Percentiles rank a stretch among this genome's conserved stretches.
Conservation (phyloP, 371 early-diverging fungal species). For the Cokeromyces recurvatus region DNA sequence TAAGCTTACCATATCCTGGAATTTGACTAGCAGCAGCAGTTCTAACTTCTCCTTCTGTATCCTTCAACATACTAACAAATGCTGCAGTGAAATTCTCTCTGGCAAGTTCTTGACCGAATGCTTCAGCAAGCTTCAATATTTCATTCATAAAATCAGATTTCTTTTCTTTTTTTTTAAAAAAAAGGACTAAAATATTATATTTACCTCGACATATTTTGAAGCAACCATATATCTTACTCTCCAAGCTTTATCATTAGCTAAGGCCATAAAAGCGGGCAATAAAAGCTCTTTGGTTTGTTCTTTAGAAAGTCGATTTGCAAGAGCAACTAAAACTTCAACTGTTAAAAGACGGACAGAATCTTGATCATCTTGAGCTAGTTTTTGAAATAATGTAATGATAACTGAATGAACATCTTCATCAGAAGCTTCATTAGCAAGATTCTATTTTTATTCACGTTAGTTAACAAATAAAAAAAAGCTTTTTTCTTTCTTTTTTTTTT, state of each 20-base stretch:
- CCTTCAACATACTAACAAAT: slow-evolving; percentile 82
- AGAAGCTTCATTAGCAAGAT: slow-evolving; percentile 62
- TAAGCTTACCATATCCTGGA: slow-evolving; percentile 82
- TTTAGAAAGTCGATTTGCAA: slow-evolving; percentile 73
- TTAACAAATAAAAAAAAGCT: too few relatives aligned
- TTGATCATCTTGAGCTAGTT: slow-evolving; percentile 83
- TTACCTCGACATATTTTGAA: slow-evolving; percentile 89
- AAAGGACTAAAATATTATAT: background rate
- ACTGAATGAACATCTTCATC: slow-evolving; percentile 72
- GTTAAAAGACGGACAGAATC: slow-evolving; percentile 96
- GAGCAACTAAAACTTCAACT: slow-evolving; percentile 88
- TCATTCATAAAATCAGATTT: too few relatives aligned
- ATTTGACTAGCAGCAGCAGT: slow-evolving; percentile 87
- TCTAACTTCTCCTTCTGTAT: slow-evolving; percentile 96
- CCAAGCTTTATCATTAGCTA: slow-evolving; percentile 95
- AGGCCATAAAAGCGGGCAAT: slow-evolving; percentile 64
- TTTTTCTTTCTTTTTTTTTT: too few relatives aligned
- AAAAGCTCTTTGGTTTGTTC: slow-evolving; percentile 76
- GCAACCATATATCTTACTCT: slow-evolving; percentile 98
- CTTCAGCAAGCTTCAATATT: slow-evolving; percentile 72
- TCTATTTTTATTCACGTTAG: too few relatives aligned
- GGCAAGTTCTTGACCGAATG: slow-evolving; percentile 74
- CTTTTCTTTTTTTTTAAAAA: too few relatives aligned
- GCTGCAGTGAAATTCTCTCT: slow-evolving; percentile 68
- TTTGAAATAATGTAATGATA: slow-evolving; percentile 76